Evolutionary conservation across 164 flowering plant species (phyloP), one percentile per base, ranked within the genome.

Genomic region (Taxillus chinensis): DNA sequence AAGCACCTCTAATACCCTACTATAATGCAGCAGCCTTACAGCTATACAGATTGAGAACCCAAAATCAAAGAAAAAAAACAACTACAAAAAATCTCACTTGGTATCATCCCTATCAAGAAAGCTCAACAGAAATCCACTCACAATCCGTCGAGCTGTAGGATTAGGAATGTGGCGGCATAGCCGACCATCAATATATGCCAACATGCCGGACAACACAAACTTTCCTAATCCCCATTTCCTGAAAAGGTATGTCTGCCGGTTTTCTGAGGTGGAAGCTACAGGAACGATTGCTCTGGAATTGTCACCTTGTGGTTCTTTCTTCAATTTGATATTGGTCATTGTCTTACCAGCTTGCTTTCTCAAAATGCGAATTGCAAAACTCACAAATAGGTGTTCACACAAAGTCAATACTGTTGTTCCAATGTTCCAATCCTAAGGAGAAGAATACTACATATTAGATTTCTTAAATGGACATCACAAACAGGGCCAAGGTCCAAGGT

Each of bases 101-200:
- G 45, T 58, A 49, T 74, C 81, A 57, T 74, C 76, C 14, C 73
- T 77, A 60, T 90, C 98, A n/a, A 93, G 83, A 65, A 85, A 86
- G 75, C 89, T 90, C 78, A 93, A 70, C 75, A 90, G 50, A 64
- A 88, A 90, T 39, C 98, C 97, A 69, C 98, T 89, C 7, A 93
- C 98, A 55, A 93, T 86, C 54, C 97, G 73, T 54, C 98, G 83
- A 0, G 85, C 92, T 8, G 86, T 40, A 3, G 95, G 83, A 65
- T 86, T 73, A 46, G 92, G 95, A 67, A 93, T 90, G 70, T 70
- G 55, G 5, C 95, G 90, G 69, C 98, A 93, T 46, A 93, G 66
- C 55, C 97, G 76, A n/a, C 98, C 98, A 73, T 93, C 98, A 40
- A 90, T 39, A 70, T 93, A 90, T 45, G 98, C 97, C 51, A 93